A percentile compares a stretch with the other conserved stretches of the same genome.
Evolutionary conservation across 2,329 filamentous ascomycete genomes (phyloP).

Genomic region (Fusarium armeniacum): DNA sequence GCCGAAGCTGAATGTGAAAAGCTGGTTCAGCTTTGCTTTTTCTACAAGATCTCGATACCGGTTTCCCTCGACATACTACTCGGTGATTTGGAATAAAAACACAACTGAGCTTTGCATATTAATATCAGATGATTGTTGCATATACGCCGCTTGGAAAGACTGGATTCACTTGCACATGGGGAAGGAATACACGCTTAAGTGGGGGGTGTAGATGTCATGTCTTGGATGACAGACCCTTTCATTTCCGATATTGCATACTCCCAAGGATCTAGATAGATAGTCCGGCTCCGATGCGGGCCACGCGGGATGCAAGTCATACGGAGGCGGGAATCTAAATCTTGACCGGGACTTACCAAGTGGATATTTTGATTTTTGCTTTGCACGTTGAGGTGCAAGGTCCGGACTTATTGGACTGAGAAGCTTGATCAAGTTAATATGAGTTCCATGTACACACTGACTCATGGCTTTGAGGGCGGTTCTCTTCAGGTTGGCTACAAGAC

Average conservation of each 20-base stretch:
- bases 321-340: conserved; percentile 7
- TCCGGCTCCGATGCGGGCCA: conserved; percentile 31
- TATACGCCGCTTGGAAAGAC: neutral
- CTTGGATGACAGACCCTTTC: conserved; percentile 17
- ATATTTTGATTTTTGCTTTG: neutral
- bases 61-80: conserved; percentile 1
- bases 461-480: conserved; percentile 17
- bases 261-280: neutral
- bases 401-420: conserved; percentile 1
- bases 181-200: neutral
- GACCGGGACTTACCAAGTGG: conserved; percentile 3
- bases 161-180: neutral
- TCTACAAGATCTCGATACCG: neutral
- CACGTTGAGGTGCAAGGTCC: neutral
- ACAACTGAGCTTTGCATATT: neutral
- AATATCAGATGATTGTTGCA: neutral
- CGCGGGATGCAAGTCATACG: conserved; percentile 21
- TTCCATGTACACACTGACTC: conserved; percentile 1
- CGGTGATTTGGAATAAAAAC: neutral
- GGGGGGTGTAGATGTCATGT: conserved; percentile 1
- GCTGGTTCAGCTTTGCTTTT: conserved; percentile 22
- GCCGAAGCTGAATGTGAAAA: conserved; percentile 17
- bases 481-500: conserved; percentile 16
- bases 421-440: neutral
- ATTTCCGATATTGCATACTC: conserved; percentile 26